Evolutionary conservation across 768 basidiomycete genomes (phyloP).

Genomic region (Naganishia kalamii): DNA sequence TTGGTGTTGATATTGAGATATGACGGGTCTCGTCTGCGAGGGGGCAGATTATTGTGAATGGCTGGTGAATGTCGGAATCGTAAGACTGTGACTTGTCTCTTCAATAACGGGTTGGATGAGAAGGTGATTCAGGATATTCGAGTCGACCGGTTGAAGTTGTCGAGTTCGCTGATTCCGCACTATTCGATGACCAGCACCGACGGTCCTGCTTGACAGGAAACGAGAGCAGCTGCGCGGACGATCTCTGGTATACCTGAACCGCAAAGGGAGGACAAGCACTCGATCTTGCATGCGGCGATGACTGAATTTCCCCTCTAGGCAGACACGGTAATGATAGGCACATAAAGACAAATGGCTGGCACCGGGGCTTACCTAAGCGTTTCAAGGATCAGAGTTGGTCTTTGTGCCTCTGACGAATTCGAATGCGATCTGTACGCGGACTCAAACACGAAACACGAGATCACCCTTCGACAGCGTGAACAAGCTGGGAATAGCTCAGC

Average conservation of each 20-base stretch:
- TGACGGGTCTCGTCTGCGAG: background rate
- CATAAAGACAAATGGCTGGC: constrained; percentile 12
- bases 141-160: no score
- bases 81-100: constrained; percentile 16
- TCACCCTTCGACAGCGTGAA: background rate
- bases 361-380: background rate
- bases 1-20: background rate
- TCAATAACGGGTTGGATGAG: background rate
- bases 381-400: background rate
- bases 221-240: no score
- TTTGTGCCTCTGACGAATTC: background rate
- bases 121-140: background rate
- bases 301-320: no score
- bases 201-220: background rate
- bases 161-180: background rate
- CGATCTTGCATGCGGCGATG: no score
- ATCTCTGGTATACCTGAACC: no score
- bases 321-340: background rate
- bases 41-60: background rate
- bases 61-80: background rate
- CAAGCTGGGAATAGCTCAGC: background rate
- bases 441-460: background rate
- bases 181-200: constrained; percentile 13
- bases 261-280: no score
- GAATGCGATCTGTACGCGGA: background rate